Evolutionary conservation across 257 asterid genomes (phyloP).

Genomic region (Solanum peruvianum): DNA sequence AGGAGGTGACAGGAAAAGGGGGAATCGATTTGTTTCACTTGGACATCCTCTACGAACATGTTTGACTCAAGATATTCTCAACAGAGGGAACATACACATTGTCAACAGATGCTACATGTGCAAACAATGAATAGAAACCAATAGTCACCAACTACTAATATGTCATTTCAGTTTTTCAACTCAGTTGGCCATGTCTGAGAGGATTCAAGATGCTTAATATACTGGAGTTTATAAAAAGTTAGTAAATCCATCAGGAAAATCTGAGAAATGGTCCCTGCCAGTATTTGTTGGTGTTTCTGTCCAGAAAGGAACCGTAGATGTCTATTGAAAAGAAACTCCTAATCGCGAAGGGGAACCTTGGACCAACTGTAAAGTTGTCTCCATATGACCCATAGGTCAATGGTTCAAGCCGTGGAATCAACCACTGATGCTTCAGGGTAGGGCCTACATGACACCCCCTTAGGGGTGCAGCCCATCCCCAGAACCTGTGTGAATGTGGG

Average conservation of each 20-base stretch:
- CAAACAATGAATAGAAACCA: not conserved
- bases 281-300: not conserved
- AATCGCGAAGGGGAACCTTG: not conserved
- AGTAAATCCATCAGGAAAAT: not conserved
- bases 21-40: not conserved
- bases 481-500: not conserved
- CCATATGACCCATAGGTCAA: not conserved
- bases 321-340: not conserved
- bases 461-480: not conserved
- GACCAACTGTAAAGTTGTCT: not conserved
- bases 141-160: not conserved
- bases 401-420: not conserved
- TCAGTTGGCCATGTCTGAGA: not conserved
- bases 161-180: not conserved
- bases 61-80: not conserved
- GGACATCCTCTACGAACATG: not conserved
- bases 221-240: not conserved
- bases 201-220: not conserved
- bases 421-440: not conserved
- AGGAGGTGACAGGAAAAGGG: not conserved
- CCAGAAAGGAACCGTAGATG: not conserved
- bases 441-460: not conserved
- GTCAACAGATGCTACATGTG: not conserved
- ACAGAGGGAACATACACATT: not conserved
- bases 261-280: not conserved